Conservation (phyloP, 129 eudicot species). For the Escallonia herrerae region DNA sequence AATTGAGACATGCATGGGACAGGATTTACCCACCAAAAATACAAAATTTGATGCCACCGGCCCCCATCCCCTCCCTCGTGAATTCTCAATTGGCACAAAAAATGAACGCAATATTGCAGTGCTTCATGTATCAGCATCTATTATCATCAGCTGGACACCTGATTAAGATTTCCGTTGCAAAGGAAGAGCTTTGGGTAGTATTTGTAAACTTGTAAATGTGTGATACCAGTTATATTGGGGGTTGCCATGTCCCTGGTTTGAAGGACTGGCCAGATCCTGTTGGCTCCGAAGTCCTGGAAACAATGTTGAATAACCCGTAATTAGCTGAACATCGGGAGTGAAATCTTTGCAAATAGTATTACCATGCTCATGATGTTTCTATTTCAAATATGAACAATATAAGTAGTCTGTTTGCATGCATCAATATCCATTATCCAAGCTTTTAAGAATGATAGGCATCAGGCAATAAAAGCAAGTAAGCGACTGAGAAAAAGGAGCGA, state of each 20-base stretch:
- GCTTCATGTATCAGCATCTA: background rate
- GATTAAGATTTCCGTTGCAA: background rate
- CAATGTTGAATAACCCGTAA: background rate
- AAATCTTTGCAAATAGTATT: no score
- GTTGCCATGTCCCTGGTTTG: slow-evolving; percentile 96
- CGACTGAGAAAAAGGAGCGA: background rate
- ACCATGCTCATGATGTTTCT: background rate
- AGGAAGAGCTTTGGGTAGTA: background rate
- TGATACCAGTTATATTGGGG: slow-evolving; percentile 52
- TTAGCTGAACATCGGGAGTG: no score
- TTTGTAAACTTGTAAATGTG: background rate
- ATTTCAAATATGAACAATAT: background rate
- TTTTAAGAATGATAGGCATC: no score
- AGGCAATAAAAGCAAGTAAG: background rate
- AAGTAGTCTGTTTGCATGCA: no score
- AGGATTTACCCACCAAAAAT: no score
- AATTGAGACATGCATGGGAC: no score
- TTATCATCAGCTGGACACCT: background rate
- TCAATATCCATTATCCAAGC: no score
- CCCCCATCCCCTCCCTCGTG: no score
- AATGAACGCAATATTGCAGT: background rate
- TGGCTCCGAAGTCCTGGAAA: slow-evolving; percentile 78
- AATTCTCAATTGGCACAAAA: background rate
- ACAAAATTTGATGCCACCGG: no score
- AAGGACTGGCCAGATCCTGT: slow-evolving; percentile 79